phyloP scores from a whole-genome alignment of 2,329 filamentous ascomycete species.

The Verticillium nubilum region DNA sequence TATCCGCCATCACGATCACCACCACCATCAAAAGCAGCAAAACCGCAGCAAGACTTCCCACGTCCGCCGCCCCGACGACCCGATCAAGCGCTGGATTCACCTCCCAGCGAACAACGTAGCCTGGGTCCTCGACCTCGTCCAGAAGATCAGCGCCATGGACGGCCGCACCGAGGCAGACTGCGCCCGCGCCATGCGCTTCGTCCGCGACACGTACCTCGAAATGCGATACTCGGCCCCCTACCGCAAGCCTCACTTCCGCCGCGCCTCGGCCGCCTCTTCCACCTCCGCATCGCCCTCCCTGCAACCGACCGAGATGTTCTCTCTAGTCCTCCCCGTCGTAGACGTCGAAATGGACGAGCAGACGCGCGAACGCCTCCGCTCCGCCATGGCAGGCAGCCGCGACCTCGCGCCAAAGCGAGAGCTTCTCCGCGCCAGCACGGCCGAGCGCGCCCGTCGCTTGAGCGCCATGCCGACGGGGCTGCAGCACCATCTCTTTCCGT shows the following conservation, averaged over 20 bases:
- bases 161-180: conserved; percentile 8
- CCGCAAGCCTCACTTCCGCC: conserved; percentile 11
- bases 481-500: conserved; percentile 12
- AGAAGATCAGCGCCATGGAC: conserved; percentile 12
- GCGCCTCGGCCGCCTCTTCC: not conserved
- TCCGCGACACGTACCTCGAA: conserved; percentile 13
- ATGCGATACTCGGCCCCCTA: conserved; percentile 11
- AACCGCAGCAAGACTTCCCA: conserved; percentile 6
- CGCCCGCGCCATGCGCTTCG: conserved; percentile 10
- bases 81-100: conserved; percentile 12
- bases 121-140: conserved; percentile 14
- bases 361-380: conserved; percentile 1
- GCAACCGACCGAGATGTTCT: conserved; percentile 6
- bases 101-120: conserved; percentile 12
- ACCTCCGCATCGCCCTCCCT: not conserved
- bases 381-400: not conserved
- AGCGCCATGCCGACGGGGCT: conserved; percentile 12
- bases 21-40: not conserved
- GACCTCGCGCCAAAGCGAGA: not conserved
- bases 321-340: conserved; percentile 10
- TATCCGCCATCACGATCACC: not conserved
- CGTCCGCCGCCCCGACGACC: not conserved
- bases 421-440: not conserved
- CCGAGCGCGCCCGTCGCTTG: conserved; percentile 4
- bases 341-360: conserved; percentile 13